These are phyloP conservation scores for Rhizophagus clarus DNA, from an alignment of 192 early-diverging fungal species.

Conservation along the genomic window DNA sequence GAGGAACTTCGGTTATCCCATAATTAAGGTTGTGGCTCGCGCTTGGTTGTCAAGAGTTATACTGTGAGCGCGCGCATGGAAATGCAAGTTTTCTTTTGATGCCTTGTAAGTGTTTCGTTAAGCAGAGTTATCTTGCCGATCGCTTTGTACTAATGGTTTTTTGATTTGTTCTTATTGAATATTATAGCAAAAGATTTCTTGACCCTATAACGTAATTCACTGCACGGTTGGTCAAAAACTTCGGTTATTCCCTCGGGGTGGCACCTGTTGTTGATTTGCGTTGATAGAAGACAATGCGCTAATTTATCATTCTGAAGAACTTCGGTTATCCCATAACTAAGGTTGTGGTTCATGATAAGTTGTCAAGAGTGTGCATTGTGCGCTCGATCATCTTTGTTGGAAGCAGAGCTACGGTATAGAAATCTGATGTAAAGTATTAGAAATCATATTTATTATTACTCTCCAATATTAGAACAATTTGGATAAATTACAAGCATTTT, in stretches of 20 bases:
- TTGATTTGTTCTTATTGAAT: constrained; percentile 14
- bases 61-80: constrained; percentile 9
- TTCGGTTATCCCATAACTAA: constrained; percentile 31
- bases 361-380: constrained; percentile 30
- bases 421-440: too few relatives aligned
- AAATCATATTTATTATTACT: too few relatives aligned
- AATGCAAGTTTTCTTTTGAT: constrained; percentile 28
- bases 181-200: constrained; percentile 25
- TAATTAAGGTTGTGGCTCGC: constrained; percentile 22
- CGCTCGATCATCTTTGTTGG: too few relatives aligned
- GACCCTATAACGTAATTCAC: neutral
- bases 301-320: constrained; percentile 33
- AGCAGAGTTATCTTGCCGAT: neutral
- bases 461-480: too few relatives aligned
- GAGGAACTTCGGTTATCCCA: constrained; percentile 28
- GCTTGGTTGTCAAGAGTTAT: constrained; percentile 32
- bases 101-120: constrained; percentile 24
- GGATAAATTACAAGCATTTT: too few relatives aligned
- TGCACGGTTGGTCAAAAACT: constrained; percentile 28
- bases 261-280: constrained; percentile 27
- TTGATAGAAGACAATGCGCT: constrained; percentile 27
- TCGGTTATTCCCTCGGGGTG: constrained; percentile 31
- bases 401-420: too few relatives aligned
- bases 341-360: constrained; percentile 33
- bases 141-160: constrained; percentile 15